Evolutionary conservation across 2,329 filamentous ascomycete species (phyloP), one percentile per base, ranked within the genome.

Genomic region (Corinectria fuckeliana): DNA sequence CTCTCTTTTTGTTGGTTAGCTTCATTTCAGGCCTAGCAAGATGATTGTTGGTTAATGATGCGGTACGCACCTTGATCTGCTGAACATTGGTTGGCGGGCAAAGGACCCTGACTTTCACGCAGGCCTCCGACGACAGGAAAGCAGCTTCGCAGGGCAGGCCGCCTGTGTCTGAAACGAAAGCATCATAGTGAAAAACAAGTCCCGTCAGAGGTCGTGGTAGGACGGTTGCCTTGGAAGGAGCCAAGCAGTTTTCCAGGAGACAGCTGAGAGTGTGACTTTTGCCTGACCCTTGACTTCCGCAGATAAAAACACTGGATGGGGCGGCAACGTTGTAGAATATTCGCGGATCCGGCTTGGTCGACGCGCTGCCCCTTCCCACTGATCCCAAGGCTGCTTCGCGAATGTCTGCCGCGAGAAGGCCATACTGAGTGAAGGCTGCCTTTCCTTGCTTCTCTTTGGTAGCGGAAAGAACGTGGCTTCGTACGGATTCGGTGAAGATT

Each of bases 141-240:
- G 86, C 85, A 0, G 83, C 86, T 69, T 91, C 88, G 56, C 86
- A 88, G 1, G 86, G 81, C 0, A 76, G 76, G 11, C 82, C 82
- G 1, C 78, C 74, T 0, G 70, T 66, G 41, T 83, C 80, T 0
- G 79, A 83, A 10, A 79, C 77, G 60, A 84, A 85, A 0, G 79
- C 80, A 62, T 88, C 86, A 58, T 88, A 90, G 61, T 90, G 87
- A 48, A 91, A 90, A 0, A 91, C 82, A 0, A 91, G 73, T 0
- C 84, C 87, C 0, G 85, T 84, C 0, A 90, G 74, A 0, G 86
- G 86, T 0, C 75, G 75, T 0, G 79, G 77, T 1, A 88, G 75
- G 0, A 72, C 69, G 6, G 81, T 83, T 0, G 82, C 75, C 0
- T 71, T 65, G 0, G 77, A 82, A 0, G 71, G 65, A 1, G 86